Evolutionary conservation across 2,329 filamentous ascomycete species (phyloP), one percentile per base, ranked within the genome.

Genomic region (Fusarium albosuccineum): DNA sequence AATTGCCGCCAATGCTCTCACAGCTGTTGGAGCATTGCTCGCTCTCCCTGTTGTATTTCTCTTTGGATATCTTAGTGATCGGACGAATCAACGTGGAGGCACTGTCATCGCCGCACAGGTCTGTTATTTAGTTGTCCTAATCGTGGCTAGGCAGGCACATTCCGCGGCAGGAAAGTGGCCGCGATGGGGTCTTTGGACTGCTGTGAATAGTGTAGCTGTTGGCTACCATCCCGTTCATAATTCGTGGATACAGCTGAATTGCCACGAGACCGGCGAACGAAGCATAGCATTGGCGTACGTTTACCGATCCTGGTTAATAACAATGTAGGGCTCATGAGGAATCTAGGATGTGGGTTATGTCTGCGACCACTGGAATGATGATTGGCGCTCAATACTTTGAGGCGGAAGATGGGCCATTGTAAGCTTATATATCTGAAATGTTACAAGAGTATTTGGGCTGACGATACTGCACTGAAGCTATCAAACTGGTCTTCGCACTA

Each of bases 141-240:
- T 65, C 10, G 50, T 62, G 2, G 37, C 45, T 7, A 40, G 55
- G 9, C 59, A 65, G 34, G 8, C 49, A 5, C 45, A 86, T 53
- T 77, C 81, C 46, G 80, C 82, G 0, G 29, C 37, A 0, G 80
- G 81, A 0, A 81, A 78, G 62, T 86, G 85, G 84, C 79, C 78
- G 8, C 78, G 79, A 10, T 85, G 82, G 76, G 83, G 79, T 0
- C 72, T 87, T 6, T 86, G 84, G 84, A 86, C 84, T 4, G 76
- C 77, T 0, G 78, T 86, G 4, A 86, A 86, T 70, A 75, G 75
- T 2, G 80, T 86, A 37, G 82, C 84, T 0, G 84, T 86, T 9
- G 82, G 84, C 0, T 86, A 86, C 63, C 84, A 86, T 70, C 84
- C 84, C 0, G 78, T 84, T 1, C 83, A 86, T 56, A 86, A 86